Evolutionary conservation across 192 early-diverging fungal genomes (phyloP).

Genomic region (Geranomyces variabilis): DNA sequence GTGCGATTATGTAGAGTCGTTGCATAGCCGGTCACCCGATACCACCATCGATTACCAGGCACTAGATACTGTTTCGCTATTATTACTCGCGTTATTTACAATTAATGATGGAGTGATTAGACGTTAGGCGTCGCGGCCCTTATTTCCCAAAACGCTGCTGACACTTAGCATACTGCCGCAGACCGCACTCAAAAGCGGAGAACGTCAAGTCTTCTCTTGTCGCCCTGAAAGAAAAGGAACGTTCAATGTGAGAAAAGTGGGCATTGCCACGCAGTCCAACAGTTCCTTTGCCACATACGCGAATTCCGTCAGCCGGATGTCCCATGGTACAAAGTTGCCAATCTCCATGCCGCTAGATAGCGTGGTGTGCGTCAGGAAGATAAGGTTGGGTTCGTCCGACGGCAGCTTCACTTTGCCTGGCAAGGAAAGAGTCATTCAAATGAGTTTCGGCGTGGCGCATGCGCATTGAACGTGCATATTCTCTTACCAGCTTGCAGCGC

Average conservation of each 20-base stretch:
- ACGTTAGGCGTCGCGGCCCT: background rate
- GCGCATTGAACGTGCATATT: no score
- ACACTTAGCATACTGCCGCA: slow-evolving; percentile 5
- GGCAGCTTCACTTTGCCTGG: slow-evolving; percentile 9
- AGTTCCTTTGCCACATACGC: background rate
- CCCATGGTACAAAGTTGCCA: slow-evolving; percentile 21
- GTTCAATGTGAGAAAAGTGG: background rate
- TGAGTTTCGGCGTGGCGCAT: no score
- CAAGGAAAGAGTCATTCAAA: background rate
- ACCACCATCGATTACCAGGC: no score
- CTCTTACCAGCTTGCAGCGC: background rate
- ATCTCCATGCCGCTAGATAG: background rate
- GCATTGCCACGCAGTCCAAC: background rate
- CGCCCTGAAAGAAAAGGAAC: background rate
- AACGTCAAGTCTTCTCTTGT: background rate
- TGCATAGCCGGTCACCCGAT: no score
- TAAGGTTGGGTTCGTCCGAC: background rate
- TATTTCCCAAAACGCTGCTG: slow-evolving; percentile 20
- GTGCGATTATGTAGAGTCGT: no score
- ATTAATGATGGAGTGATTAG: no score
- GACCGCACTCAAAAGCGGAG: background rate
- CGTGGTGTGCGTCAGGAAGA: slow-evolving; percentile 14
- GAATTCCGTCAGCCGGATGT: slow-evolving; percentile 19
- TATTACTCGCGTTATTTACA: no score
- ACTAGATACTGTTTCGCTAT: no score